These are phyloP conservation scores for Massarina eburnea DNA, from an alignment of 2,329 filamentous ascomycete species.

Conservation along the genomic window DNA sequence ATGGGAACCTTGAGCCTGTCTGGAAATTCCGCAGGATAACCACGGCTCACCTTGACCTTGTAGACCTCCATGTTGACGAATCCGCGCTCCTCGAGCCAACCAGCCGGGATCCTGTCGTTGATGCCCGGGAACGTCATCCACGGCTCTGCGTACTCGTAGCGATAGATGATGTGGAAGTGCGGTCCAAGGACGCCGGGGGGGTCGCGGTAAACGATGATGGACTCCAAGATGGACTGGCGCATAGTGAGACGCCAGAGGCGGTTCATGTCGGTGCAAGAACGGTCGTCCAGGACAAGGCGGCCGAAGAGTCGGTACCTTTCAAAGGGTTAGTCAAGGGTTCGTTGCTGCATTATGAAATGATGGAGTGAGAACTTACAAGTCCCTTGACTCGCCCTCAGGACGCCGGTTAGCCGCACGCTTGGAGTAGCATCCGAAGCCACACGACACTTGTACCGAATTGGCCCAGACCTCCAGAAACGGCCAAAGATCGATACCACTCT, in stretches of 20 bases:
- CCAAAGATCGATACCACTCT: slow-evolving; percentile 19
- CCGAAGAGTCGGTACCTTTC: slow-evolving; percentile 34
- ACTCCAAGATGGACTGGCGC: slow-evolving; percentile 20
- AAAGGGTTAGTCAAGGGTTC: slow-evolving; percentile 1
- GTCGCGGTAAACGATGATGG: slow-evolving; percentile 22
- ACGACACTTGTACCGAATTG: slow-evolving; percentile 29
- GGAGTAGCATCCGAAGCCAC: slow-evolving; percentile 33
- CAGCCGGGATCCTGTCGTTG: neutral
- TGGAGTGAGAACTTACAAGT: slow-evolving; percentile 21
- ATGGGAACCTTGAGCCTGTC: too few relatives aligned
- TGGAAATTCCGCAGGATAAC: too few relatives aligned
- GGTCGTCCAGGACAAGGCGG: slow-evolving; percentile 20
- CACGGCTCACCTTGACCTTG: slow-evolving; percentile 26
- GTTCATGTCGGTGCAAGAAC: slow-evolving; percentile 25
- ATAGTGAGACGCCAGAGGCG: slow-evolving; percentile 24
- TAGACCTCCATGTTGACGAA: slow-evolving; percentile 32
- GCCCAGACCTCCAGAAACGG: slow-evolving; percentile 32
- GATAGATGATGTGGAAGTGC: slow-evolving; percentile 31
- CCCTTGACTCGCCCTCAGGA: slow-evolving; percentile 35
- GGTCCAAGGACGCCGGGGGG: slow-evolving; percentile 11
- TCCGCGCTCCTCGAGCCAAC: slow-evolving; percentile 23
- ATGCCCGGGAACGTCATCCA: slow-evolving; percentile 23
- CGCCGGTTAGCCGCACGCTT: slow-evolving; percentile 13
- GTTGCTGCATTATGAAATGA: too few relatives aligned
- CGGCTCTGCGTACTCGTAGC: slow-evolving; percentile 14